A percentile compares a stretch with the other conserved stretches of the same genome.
phyloP scores from a whole-genome alignment of 225 moss, liverwort and hornwort species.

The Ulota crispa region DNA sequence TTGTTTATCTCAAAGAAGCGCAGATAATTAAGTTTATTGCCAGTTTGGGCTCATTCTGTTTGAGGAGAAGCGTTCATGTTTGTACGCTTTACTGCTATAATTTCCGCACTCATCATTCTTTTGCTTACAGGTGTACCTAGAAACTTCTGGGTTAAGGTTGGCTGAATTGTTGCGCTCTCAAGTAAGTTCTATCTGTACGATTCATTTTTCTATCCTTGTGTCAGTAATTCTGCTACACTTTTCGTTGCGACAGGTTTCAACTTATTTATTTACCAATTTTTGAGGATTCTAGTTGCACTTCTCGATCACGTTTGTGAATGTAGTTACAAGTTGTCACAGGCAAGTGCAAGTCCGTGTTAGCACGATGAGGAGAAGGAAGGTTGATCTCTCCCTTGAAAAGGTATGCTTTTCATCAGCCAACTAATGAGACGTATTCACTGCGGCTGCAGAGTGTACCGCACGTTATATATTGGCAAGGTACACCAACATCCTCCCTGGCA shows the following conservation, averaged over 20 bases:
- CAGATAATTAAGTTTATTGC: neutral
- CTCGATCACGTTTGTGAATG: neutral
- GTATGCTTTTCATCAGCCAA: neutral
- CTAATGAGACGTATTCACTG: slow-evolving; percentile 10
- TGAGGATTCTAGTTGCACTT: neutral
- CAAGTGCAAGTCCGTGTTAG: neutral
- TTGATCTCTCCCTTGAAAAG: neutral
- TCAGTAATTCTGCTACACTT: neutral
- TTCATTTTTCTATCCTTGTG: neutral
- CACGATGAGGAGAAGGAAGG: neutral
- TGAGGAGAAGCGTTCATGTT: neutral
- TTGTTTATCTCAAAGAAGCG: neutral
- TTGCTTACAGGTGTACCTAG: slow-evolving; percentile 73
- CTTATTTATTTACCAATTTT: neutral
- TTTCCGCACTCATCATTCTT: slow-evolving; percentile 6
- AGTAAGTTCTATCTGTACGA: slow-evolving; percentile 38
- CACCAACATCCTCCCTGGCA: slow-evolving; percentile 57
- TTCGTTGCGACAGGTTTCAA: neutral
- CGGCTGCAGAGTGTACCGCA: slow-evolving; percentile 72
- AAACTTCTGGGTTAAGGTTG: slow-evolving; percentile 63
- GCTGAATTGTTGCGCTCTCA: slow-evolving; percentile 70
- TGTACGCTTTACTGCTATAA: neutral
- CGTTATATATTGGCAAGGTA: slow-evolving; percentile 81
- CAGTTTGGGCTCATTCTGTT: slow-evolving; percentile 2
- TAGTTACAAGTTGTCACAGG: neutral